Evolutionary conservation across 208 protist species (phyloP).

Genomic region (Angomonas deanei): DNA sequence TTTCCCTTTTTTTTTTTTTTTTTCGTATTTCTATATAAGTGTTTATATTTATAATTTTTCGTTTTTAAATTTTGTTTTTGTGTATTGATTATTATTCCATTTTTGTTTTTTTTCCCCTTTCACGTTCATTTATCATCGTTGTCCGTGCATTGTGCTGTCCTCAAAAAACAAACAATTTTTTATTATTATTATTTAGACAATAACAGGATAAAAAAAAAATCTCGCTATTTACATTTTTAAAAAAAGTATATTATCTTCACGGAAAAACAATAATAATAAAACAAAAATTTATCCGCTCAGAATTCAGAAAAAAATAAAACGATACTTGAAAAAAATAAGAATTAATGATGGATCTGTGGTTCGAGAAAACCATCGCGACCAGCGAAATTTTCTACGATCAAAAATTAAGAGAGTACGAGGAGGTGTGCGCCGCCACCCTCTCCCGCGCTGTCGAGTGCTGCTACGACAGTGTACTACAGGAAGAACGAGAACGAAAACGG

Average conservation of each 20-base stretch:
- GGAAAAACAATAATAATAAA: not conserved
- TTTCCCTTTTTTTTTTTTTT: conserved; percentile 13
- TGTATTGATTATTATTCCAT: not conserved
- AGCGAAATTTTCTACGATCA: conserved; percentile 42
- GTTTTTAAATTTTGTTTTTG: conserved; percentile 1
- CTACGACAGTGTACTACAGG: not conserved
- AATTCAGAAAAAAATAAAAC: not conserved
- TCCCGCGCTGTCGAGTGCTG: conserved; percentile 2
- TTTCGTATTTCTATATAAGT: not conserved
- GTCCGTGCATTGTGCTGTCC: too few species aligned
- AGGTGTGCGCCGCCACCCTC: conserved; percentile 20
- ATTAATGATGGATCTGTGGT: conserved; percentile 39
- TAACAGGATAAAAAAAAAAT: not conserved
- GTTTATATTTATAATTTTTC: not conserved
- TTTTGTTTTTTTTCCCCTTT: not conserved
- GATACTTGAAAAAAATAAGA: not conserved
- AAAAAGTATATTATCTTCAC: not conserved
- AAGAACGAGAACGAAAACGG: not conserved
- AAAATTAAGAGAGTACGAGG: conserved; percentile 57
- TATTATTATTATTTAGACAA: not conserved
- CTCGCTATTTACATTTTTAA: not conserved
- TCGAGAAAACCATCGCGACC: conserved; percentile 31
- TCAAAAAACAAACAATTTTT: not conserved
- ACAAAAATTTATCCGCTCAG: not conserved
- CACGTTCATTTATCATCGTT: not conserved